Conservation (phyloP, 805 yeast species). For the Pichia cabralensis region DNA sequence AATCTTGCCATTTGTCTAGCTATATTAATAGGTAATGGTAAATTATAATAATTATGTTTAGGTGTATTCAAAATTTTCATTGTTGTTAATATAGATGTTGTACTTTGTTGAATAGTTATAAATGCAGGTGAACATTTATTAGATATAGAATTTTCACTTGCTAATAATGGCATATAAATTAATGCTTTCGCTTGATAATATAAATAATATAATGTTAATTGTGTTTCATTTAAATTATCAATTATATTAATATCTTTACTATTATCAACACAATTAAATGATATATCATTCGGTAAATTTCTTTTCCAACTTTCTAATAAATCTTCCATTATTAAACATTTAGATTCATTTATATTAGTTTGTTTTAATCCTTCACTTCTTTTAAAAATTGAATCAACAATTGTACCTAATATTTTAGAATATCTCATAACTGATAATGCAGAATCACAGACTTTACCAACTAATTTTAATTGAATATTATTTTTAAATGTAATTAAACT, state of each 20-base stretch:
- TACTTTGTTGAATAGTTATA: conserved; percentile 59
- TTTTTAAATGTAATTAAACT: conserved; percentile 47
- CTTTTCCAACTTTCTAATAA: conserved; percentile 72
- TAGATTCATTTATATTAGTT: conserved; percentile 22
- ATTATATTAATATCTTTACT: conserved; percentile 37
- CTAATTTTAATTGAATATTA: conserved; percentile 48
- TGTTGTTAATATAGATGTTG: conserved; percentile 48
- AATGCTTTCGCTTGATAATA: conserved; percentile 55
- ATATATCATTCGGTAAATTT: conserved; percentile 50
- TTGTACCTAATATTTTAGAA: conserved; percentile 62
- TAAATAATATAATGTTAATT: conserved; percentile 42
- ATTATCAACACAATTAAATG: conserved; percentile 49
- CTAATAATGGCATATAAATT: conserved; percentile 55
- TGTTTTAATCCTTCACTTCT: conserved; percentile 32
- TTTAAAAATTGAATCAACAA: conserved; percentile 61
- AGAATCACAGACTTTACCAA: conserved; percentile 58
- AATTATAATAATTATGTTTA: conserved; percentile 29
- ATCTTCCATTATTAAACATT: conserved; percentile 39
- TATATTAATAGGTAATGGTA: conserved; percentile 57
- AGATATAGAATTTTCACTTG: conserved; percentile 26
- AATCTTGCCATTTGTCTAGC: conserved; percentile 55
- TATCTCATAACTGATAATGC: conserved; percentile 60
- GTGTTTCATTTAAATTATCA: conserved; percentile 31
- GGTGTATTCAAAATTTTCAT: conserved; percentile 31
- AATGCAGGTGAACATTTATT: conserved; percentile 43